Percentiles rank a stretch among this genome's conserved stretches.
These are phyloP conservation scores for Poteriospumella lacustris DNA, from an alignment of 108 stramenopile genomes.

Conservation along the genomic window DNA sequence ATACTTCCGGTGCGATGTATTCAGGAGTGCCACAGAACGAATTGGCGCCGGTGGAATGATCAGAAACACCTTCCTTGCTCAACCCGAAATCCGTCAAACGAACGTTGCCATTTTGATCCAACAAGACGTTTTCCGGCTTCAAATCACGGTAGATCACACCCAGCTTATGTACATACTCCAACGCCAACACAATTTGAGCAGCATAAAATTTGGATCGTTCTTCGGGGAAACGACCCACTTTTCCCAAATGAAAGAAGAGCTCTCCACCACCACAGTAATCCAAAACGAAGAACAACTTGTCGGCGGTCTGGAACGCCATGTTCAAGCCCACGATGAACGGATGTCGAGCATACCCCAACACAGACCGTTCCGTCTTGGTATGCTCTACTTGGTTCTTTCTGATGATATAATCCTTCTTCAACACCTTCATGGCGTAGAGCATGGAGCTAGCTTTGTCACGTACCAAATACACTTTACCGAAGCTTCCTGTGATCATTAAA, in stretches of 20 bases:
- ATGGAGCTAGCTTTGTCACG: constrained; percentile 53
- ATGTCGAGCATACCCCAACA: constrained; percentile 90
- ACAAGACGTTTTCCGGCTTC: constrained; percentile 92
- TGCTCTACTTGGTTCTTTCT: constrained; percentile 97
- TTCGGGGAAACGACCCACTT: constrained; percentile 85
- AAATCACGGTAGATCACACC: constrained; percentile 95
- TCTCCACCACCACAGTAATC: constrained; percentile 97
- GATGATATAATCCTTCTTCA: constrained; percentile 91
- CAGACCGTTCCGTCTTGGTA: constrained; percentile 90
- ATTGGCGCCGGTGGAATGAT: constrained; percentile 79
- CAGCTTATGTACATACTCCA: constrained; percentile 86
- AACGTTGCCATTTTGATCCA: constrained; percentile 86
- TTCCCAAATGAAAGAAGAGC: constrained; percentile 91
- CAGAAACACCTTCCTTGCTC: constrained; percentile 88
- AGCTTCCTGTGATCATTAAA: constrained; percentile 50
- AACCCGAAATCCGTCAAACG: constrained; percentile 95
- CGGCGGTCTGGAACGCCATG: constrained; percentile 94
- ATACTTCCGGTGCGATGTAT: constrained; percentile 97
- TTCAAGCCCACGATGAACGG: constrained; percentile 97
- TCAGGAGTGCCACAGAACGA: constrained; percentile 97
- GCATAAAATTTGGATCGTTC: constrained; percentile 86
- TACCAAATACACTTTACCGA: constrained; percentile 57
- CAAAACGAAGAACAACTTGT: constrained; percentile 90
- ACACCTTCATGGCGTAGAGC: constrained; percentile 87
- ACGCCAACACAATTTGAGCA: constrained; percentile 88